phyloP scores from a whole-genome alignment of 257 asterid genomes.

The Solanum sejunctum region DNA sequence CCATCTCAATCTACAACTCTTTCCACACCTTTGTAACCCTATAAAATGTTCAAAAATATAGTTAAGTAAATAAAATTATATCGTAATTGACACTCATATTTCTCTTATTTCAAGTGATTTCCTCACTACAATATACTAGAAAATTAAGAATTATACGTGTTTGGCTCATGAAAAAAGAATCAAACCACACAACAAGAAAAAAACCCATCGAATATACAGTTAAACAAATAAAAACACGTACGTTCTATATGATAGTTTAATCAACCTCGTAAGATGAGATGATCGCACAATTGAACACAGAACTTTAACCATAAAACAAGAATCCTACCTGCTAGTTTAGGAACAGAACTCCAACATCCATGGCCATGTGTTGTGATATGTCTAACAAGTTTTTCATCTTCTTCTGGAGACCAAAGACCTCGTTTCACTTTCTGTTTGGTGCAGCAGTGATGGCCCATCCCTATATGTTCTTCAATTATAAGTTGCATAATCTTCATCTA shows the following conservation, averaged over 20 bases:
- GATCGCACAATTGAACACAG: neutral
- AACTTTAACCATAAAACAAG: neutral
- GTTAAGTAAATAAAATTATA: neutral
- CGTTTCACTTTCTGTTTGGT: slow-evolving; percentile 91
- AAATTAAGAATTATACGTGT: neutral
- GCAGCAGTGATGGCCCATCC: slow-evolving; percentile 87
- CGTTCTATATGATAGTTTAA: neutral
- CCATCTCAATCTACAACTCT: slow-evolving; percentile 92
- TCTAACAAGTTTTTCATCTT: slow-evolving; percentile 65
- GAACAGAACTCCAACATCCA: slow-evolving; percentile 96
- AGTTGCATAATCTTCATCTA: neutral
- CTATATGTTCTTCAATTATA: neutral
- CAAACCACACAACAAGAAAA: neutral
- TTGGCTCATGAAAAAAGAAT: neutral
- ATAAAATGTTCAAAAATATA: neutral
- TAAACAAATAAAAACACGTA: neutral
- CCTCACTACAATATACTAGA: neutral
- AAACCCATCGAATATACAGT: neutral
- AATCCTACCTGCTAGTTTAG: slow-evolving; percentile 54
- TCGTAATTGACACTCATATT: neutral
- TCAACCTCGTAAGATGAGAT: neutral
- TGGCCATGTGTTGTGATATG: slow-evolving; percentile 78
- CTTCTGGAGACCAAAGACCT: slow-evolving; percentile 95
- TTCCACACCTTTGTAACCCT: slow-evolving; percentile 91
- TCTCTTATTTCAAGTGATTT: neutral